These are phyloP conservation scores for Hansenula lynferdii DNA, from an alignment of 1,139 yeast species.

Conservation along the genomic window DNA sequence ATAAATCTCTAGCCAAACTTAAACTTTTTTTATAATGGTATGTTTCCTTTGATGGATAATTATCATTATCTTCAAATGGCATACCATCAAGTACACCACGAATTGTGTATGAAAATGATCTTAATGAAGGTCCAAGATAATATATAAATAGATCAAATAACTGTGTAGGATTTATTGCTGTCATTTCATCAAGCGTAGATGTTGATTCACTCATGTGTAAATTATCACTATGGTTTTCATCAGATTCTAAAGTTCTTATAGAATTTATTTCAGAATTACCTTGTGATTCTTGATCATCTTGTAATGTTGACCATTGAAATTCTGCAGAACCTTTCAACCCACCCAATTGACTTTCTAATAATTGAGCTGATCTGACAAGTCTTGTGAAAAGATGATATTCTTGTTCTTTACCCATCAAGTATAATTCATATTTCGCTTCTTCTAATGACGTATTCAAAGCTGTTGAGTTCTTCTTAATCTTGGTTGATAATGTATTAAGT, in stretches of 20 bases:
- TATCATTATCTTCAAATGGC: constrained; percentile 44
- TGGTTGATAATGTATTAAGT: constrained; percentile 34
- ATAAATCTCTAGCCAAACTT: constrained; percentile 46
- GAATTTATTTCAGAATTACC: constrained; percentile 2
- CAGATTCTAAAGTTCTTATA: constrained; percentile 8
- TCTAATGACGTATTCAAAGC: constrained; percentile 41
- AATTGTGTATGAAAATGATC: constrained; percentile 60
- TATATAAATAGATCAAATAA: constrained; percentile 62
- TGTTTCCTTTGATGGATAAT: constrained; percentile 34
- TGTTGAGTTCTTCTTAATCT: constrained; percentile 36
- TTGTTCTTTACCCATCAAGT: constrained; percentile 45
- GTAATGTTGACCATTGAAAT: constrained; percentile 55
- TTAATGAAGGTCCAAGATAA: constrained; percentile 68
- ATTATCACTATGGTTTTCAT: neutral
- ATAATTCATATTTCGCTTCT: constrained; percentile 62
- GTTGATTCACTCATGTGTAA: constrained; percentile 8
- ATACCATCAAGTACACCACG: constrained; percentile 55
- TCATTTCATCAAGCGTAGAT: constrained; percentile 10
- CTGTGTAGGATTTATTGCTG: constrained; percentile 36
- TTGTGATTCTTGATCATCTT: constrained; percentile 10
- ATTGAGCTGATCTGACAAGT: constrained; percentile 47
- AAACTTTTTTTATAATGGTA: constrained; percentile 46
- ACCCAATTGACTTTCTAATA: constrained; percentile 54
- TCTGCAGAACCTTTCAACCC: constrained; percentile 67
- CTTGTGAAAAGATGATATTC: constrained; percentile 43